Base-by-base conservation (phyloP, 2,329 filamentous ascomycete species). In the Tricladium varicosporioides region DNA sequence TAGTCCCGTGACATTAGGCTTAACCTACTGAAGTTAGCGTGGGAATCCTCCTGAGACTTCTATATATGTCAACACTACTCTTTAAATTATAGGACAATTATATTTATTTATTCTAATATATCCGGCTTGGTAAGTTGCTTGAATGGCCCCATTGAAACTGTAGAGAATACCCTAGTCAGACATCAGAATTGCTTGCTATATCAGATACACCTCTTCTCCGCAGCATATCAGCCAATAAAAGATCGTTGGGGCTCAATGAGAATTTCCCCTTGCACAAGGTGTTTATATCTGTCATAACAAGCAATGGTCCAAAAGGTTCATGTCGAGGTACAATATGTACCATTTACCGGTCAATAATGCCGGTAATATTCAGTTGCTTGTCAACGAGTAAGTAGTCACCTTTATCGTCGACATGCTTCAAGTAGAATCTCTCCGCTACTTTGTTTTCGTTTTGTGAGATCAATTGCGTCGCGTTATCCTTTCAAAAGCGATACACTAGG, bases 331-430 rank as follows among this genome's bases (percentile, higher is more conserved):
- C 42, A 33, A 31, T 46, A 14, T 15, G 42, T 3, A 42, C 43
- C 22, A 32, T 8, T 46, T 53, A 3, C 51, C 51, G 47, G 51
- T 80, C 77, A 52, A 80, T 75, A 32, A 81, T 75, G 1, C 75
- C 76, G 5, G 74, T 78, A 33, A 81, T 73, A 55, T 77, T 75
- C 57, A 70, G 76, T 7, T 77, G 48, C 3, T 76, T 69, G 56
- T 81, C 74, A 1, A 75, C 73, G 1, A 81, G 67, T 13, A 81
- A 72, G 48, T 80, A 76, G 52, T 79, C 76, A 2, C 75, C 77
- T 61, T 79, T 80, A 59, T 80, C 76, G 55, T 80, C 75, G 5
- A 69, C 68, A 60, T 80, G 76, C 60, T 77, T 79, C 8, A 81
- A 64, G 55, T 74, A 79, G 64, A 74, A 80, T 19, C 62, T 65